Percentiles rank a stretch among this genome's conserved stretches.
These are phyloP conservation scores for Capsicum rhomboideum DNA, from an alignment of 257 asterid genomes.

Conservation along the genomic window DNA sequence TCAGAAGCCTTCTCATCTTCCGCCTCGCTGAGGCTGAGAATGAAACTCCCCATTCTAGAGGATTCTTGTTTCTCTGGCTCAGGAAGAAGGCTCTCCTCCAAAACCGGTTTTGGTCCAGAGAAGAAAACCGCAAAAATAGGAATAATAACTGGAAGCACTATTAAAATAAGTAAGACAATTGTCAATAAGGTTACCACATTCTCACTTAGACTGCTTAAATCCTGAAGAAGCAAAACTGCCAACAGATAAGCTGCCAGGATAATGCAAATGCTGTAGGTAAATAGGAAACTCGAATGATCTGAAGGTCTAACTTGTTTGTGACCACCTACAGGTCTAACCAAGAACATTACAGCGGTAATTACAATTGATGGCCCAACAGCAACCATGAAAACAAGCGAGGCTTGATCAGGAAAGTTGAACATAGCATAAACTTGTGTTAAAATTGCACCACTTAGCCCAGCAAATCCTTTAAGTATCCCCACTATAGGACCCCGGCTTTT, in stretches of 20 bases:
- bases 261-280: constrained; percentile 26
- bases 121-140: constrained; percentile 24
- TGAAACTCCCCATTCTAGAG: constrained; percentile 18
- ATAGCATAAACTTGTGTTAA: constrained; percentile 30
- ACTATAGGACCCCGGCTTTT: constrained; percentile 32
- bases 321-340: constrained; percentile 32
- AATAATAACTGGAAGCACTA: constrained; percentile 26
- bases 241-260: constrained; percentile 29
- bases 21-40: constrained; percentile 29
- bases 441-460: constrained; percentile 36
- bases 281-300: constrained; percentile 22
- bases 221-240: constrained; percentile 25
- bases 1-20: constrained; percentile 33
- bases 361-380: constrained; percentile 30
- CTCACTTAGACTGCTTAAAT: constrained; percentile 14
- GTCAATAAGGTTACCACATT: constrained; percentile 17
- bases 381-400: constrained; percentile 27
- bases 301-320: constrained; percentile 25
- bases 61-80: constrained; percentile 17
- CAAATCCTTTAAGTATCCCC: constrained; percentile 34
- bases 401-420: constrained; percentile 25
- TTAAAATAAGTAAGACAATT: constrained; percentile 11
- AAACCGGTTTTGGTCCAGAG: constrained; percentile 10
- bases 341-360: constrained; percentile 23
- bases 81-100: constrained; percentile 26